phyloP scores from a whole-genome alignment of 2,329 filamentous ascomycete species.

The Penicillium sp. region DNA sequence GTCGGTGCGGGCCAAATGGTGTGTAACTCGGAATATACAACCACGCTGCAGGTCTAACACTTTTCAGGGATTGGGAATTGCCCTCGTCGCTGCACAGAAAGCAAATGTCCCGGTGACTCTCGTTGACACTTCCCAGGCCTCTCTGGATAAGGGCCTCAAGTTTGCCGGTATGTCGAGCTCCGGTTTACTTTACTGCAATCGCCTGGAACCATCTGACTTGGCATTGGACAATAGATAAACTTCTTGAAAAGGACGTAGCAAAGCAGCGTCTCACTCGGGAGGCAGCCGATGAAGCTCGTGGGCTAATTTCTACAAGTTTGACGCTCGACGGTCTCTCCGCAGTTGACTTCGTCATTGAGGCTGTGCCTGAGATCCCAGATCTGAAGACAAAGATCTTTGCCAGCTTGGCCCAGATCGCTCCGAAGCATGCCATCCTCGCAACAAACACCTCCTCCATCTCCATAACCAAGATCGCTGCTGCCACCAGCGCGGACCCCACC shows the following conservation, averaged over 20 bases:
- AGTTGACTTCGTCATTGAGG: conserved; percentile 98
- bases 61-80: conserved; percentile 83
- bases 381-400: conserved; percentile 88
- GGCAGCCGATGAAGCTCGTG: conserved; percentile 70
- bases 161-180: conserved; percentile 67
- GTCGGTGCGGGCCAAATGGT: conserved; percentile 97
- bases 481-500: conserved; percentile 73
- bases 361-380: conserved; percentile 84
- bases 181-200: background rate
- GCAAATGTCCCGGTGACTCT: conserved; percentile 81
- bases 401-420: conserved; percentile 75
- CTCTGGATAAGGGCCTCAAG: conserved; percentile 81
- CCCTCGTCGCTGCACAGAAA: conserved; percentile 83
- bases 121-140: conserved; percentile 78
- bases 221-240: conserved; percentile 65
- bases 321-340: conserved; percentile 72
- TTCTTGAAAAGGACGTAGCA: conserved; percentile 86
- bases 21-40: conserved; percentile 26
- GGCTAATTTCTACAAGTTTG: conserved; percentile 66
- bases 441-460: conserved; percentile 99
- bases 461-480: conserved; percentile 91
- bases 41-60: conserved; percentile 18
- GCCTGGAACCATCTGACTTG: background rate
- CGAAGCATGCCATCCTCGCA: conserved; percentile 82
- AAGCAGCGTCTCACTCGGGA: conserved; percentile 83